Conservation (phyloP, 176 grass and related monocot genomes). For the Microstegium vimineum region DNA sequence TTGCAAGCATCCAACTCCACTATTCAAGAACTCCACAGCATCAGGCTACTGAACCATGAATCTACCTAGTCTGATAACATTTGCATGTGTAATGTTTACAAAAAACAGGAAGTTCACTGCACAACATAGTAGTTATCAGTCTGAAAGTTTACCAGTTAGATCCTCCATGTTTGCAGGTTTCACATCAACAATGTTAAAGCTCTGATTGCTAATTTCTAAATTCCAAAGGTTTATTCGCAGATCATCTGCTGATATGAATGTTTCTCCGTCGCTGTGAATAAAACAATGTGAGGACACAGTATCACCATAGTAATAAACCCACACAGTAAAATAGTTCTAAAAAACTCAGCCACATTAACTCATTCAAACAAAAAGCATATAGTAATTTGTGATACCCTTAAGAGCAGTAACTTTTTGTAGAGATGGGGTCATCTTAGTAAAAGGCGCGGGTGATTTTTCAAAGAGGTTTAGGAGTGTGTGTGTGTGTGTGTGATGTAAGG, state of each 20-base stretch:
- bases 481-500: too few species aligned
- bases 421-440: too few species aligned
- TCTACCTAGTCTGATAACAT: constrained; percentile 37
- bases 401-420: not conserved
- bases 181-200: constrained; percentile 97
- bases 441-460: too few species aligned
- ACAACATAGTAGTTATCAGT: not conserved
- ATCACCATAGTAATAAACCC: constrained; percentile 14
- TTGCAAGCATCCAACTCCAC: not conserved
- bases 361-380: constrained; percentile 3
- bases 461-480: too few species aligned
- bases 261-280: constrained; percentile 75
- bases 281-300: constrained; percentile 29
- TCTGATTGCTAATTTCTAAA: constrained; percentile 89
- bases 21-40: constrained; percentile 14
- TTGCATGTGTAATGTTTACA: not conserved
- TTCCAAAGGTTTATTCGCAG: constrained; percentile 95
- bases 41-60: not conserved
- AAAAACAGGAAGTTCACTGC: not conserved
- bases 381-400: not conserved
- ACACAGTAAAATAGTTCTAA: constrained; percentile 9
- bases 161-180: constrained; percentile 99
- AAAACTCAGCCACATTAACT: constrained; percentile 4
- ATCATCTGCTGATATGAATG: constrained; percentile 97
- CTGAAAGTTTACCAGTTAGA: constrained; percentile 60